Base-by-base conservation (phyloP, 306 rosid genomes). In the Vigna radiata region DNA sequence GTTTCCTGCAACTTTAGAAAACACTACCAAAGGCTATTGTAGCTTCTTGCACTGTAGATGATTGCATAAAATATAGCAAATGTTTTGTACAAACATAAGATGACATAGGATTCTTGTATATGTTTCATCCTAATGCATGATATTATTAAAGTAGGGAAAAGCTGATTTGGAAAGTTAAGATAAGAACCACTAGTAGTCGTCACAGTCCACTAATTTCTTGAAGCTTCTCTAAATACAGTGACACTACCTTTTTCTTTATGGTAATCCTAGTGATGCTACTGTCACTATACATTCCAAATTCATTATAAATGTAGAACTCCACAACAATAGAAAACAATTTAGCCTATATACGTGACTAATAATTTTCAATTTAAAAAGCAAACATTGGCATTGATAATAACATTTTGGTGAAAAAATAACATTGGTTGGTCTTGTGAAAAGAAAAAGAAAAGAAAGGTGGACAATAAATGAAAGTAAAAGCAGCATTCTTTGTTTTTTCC, bases 381-480 rank as follows among this genome's bases (percentile, higher is more conserved):
- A 15, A 21, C 16, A 39, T 10, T 0, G 7, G 39, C 16, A 49
- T 33, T 49, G 7, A 36, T 8, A 7, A 37, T 23, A 43, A 53
- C 47, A 43, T 46, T 29, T 36, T 48, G 48, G 8, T 21, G 11
- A 21, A 60, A 60, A 69, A 8, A 59, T 4, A 8, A 48, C 49
- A 46, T 29, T 33, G 7, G 21, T 68, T 15, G 17, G 48, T 39
- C 68, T 59, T 23, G 48, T 36, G 56, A 55, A 7, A 7, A 18
- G 41, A 27, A 29, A 72, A 29, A 8, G 14, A 41, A 60, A 60
- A 59, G 36, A 19, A 69, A 68, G 39, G 63, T 29, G 63, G 85
- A 18, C 60, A 59, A 17, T 17, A 77, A 77, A 27, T 33, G 19
- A 84, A 84, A 84, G 85, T 17, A 56, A 78, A 85, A 85, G 86